Conservation (phyloP, 495 filamentous ascomycete species). For the Aspergillus conjunctus region DNA sequence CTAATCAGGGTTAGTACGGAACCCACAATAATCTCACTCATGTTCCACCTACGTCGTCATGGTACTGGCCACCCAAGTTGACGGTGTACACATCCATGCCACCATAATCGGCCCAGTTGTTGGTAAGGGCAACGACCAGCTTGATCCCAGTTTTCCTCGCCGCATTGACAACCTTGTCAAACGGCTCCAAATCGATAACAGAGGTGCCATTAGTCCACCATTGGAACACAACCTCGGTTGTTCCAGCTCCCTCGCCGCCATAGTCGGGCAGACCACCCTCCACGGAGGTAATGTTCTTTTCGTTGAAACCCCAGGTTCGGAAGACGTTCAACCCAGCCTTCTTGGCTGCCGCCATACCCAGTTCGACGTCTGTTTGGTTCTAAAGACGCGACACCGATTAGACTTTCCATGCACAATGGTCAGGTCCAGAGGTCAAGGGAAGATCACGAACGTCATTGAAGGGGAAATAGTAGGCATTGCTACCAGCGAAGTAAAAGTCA, state of each 20-base stretch:
- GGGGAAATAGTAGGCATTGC: slow-evolving; percentile 70
- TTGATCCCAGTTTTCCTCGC: slow-evolving; percentile 57
- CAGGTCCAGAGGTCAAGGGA: background rate
- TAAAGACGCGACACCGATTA: background rate
- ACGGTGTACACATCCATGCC: slow-evolving; percentile 63
- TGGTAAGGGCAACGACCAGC: slow-evolving; percentile 54
- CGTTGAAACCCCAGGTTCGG: slow-evolving; percentile 70
- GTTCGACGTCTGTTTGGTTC: slow-evolving; percentile 53
- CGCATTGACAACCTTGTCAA: slow-evolving; percentile 62
- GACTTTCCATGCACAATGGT: background rate
- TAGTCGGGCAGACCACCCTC: slow-evolving; percentile 29
- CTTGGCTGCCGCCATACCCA: slow-evolving; percentile 44
- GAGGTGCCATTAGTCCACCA: slow-evolving; percentile 49
- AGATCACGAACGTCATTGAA: slow-evolving; percentile 42
- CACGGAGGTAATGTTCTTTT: slow-evolving; percentile 44
- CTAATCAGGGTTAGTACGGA: slow-evolving; percentile 22
- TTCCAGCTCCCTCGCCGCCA: slow-evolving; percentile 21
- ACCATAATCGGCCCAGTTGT: slow-evolving; percentile 62
- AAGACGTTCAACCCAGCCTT: slow-evolving; percentile 61
- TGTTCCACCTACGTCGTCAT: slow-evolving; percentile 18
- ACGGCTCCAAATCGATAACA: slow-evolving; percentile 63
- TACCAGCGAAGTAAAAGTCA: slow-evolving; percentile 56
- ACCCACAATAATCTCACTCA: background rate
- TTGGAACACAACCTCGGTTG: slow-evolving; percentile 56
- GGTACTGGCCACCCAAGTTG: slow-evolving; percentile 51